These are phyloP conservation scores for Orbilia quercus DNA, from an alignment of 2,329 filamentous ascomycete genomes.

Conservation along the genomic window DNA sequence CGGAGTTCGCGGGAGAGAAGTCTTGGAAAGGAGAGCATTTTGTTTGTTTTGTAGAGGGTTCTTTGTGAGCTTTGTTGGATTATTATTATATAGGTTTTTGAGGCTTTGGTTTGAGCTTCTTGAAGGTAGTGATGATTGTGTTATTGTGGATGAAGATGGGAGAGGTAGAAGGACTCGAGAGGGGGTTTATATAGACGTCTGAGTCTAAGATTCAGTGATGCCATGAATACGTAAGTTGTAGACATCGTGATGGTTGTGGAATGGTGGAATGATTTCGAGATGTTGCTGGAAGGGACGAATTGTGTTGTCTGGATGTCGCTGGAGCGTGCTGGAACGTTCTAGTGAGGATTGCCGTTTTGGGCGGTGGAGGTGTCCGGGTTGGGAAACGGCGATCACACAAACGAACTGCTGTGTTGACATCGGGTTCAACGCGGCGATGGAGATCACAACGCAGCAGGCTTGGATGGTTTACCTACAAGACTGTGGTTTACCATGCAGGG, in stretches of 20 bases:
- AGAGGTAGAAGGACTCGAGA: neutral
- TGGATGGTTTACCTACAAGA: too few relatives aligned
- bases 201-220: neutral
- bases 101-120: conserved; percentile 5
- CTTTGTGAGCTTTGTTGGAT: too few relatives aligned
- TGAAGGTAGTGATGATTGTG: neutral
- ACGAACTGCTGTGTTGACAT: neutral
- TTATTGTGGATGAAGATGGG: conserved; percentile 35
- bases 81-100: conserved; percentile 14
- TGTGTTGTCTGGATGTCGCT: conserved; percentile 27
- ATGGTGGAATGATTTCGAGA: conserved; percentile 33
- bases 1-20: conserved; percentile 45
- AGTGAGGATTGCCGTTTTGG: conserved; percentile 25
- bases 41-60: conserved; percentile 17
- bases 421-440: neutral
- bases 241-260: conserved; percentile 24
- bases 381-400: neutral
- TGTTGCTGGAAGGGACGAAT: neutral
- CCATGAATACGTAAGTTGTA: conserved; percentile 14
- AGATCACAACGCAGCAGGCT: neutral
- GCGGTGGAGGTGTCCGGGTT: neutral
- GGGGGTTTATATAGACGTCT: conserved; percentile 39
- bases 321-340: conserved; percentile 43
- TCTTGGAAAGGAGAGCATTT: conserved; percentile 50
- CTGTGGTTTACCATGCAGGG: too few relatives aligned